A percentile compares a stretch with the other conserved stretches of the same genome.
These are phyloP conservation scores for Poterioochromonas sp. DNA, from an alignment of 352 stramenopile genomes.

Conservation along the genomic window DNA sequence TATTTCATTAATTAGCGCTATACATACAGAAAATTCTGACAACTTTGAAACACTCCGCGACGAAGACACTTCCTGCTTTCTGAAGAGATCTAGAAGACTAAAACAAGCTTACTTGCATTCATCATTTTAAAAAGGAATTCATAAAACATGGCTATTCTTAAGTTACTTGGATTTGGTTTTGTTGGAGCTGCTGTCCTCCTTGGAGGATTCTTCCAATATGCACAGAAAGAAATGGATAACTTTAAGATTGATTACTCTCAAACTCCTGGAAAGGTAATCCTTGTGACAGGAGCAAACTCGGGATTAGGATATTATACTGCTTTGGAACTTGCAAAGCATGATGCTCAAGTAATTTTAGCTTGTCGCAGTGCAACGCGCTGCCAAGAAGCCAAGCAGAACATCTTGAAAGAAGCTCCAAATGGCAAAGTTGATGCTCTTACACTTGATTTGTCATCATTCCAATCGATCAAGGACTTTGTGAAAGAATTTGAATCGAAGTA, in stretches of 20 bases:
- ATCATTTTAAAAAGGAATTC: too few species aligned
- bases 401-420: too few species aligned
- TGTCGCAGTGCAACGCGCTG: not conserved
- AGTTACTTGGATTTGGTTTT: too few species aligned
- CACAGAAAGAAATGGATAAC: not conserved
- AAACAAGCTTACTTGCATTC: too few species aligned
- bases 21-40: too few species aligned
- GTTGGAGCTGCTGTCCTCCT: too few species aligned
- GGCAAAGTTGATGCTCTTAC: not conserved
- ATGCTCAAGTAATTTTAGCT: not conserved
- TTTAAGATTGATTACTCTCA: not conserved
- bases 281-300: constrained; percentile 6
- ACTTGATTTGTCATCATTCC: constrained; percentile 16
- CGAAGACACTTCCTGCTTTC: too few species aligned
- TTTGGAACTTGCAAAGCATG: not conserved
- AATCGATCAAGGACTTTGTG: constrained; percentile 2
- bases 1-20: too few species aligned
- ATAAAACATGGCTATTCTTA: too few species aligned
- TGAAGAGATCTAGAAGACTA: too few species aligned
- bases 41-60: too few species aligned
- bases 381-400: not conserved
- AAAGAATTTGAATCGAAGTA: constrained; percentile 6
- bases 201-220: not conserved
- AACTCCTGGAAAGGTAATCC: not conserved
- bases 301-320: constrained; percentile 3